phyloP scores from a whole-genome alignment of 139 green algal species.

The Chlamydomonas applanata region DNA sequence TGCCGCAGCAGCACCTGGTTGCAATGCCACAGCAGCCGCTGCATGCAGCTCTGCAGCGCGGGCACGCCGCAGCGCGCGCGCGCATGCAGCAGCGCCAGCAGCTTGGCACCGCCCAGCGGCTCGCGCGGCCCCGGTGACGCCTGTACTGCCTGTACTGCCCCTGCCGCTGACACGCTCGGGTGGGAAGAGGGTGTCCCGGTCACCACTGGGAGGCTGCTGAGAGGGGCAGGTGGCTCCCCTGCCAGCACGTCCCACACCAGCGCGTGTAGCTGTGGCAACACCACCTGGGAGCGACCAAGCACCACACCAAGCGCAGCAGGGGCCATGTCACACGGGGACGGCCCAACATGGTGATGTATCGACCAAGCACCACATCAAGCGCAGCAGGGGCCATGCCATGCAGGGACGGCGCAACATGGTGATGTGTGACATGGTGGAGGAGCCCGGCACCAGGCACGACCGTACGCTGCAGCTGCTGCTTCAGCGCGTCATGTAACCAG shows the following conservation, averaged over 20 bases:
- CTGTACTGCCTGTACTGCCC: too few relatives aligned
- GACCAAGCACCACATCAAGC: neutral
- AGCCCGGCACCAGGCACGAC: too few relatives aligned
- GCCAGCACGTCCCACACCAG: slow-evolving; percentile 52
- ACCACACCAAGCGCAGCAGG: neutral
- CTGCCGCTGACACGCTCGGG: too few relatives aligned
- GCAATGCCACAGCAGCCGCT: slow-evolving; percentile 85
- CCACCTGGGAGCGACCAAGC: slow-evolving; percentile 31
- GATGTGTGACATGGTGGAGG: too few relatives aligned
- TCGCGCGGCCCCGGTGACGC: neutral
- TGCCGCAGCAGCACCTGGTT: slow-evolving; percentile 84
- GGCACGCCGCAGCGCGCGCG: slow-evolving; percentile 61
- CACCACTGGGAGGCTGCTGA: neutral
- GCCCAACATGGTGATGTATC: too few relatives aligned
- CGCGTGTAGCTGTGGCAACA: slow-evolving; percentile 67
- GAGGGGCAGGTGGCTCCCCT: neutral
- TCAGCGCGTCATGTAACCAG: too few relatives aligned
- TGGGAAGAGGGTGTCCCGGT: neutral
- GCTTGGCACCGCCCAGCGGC: slow-evolving; percentile 32
- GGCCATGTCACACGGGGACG: neutral
- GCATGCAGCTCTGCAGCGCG: slow-evolving; percentile 62
- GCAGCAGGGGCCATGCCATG: neutral
- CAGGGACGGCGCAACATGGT: neutral
- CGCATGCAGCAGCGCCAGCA: slow-evolving; percentile 61
- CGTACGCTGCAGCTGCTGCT: too few relatives aligned